A percentile compares a stretch with the other conserved stretches of the same genome.
phyloP scores from a whole-genome alignment of 352 stramenopile species.

The Achlya hypogyna region DNA sequence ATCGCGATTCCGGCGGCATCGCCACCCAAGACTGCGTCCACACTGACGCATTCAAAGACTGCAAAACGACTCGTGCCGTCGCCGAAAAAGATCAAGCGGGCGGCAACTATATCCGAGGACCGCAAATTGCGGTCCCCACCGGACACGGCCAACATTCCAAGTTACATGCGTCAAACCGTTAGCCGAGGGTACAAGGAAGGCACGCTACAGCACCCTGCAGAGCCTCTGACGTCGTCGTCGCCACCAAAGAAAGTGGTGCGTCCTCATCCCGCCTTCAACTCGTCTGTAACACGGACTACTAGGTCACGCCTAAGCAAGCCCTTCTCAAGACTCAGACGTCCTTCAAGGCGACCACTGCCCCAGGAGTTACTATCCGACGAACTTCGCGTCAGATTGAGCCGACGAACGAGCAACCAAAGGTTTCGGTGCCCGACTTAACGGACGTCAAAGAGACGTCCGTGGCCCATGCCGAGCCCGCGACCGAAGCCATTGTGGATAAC shows the following conservation, averaged over 20 bases:
- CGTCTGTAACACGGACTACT: not conserved
- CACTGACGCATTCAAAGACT: not conserved
- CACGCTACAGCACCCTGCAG: conserved; percentile 1
- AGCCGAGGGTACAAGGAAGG: conserved; percentile 18
- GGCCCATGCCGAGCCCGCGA: not conserved
- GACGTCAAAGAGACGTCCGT: too few species aligned
- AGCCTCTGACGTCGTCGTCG: not conserved
- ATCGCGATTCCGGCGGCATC: not conserved
- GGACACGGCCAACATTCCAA: not conserved
- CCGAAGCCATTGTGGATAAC: not conserved
- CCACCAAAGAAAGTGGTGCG: not conserved
- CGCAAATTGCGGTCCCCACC: conserved; percentile 1
- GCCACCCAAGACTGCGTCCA: not conserved
- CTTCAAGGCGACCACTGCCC: not conserved
- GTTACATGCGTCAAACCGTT: conserved; percentile 16
- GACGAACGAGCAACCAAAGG: not conserved
- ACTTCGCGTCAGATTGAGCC: too few species aligned
- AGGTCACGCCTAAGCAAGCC: not conserved
- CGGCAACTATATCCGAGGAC: not conserved
- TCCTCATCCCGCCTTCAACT: not conserved
- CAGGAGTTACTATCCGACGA: not conserved
- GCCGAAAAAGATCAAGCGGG: not conserved
- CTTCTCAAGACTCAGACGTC: not conserved
- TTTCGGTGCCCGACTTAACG: too few species aligned
- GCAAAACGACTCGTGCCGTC: not conserved